phyloP scores from a whole-genome alignment of 2,329 filamentous ascomycete species.

The Emericellopsis atlantica region DNA sequence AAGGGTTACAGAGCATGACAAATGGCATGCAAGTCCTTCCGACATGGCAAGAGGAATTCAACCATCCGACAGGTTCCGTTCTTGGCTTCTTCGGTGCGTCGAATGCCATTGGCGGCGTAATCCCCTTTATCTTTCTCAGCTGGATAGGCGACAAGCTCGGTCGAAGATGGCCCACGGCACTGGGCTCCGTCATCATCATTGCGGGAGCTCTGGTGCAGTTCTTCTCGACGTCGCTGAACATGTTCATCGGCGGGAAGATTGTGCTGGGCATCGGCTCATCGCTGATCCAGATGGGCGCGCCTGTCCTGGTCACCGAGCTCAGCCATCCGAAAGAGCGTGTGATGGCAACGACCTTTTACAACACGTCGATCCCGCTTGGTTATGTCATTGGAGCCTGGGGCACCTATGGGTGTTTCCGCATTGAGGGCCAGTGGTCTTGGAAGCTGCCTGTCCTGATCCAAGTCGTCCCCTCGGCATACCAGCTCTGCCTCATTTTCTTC shows the following conservation, averaged over 20 bases:
- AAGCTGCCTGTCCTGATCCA: constrained; percentile 40
- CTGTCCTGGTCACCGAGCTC: constrained; percentile 28
- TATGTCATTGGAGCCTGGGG: constrained; percentile 3
- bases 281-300: constrained; percentile 26
- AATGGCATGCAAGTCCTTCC: constrained; percentile 24
- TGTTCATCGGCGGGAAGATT: constrained; percentile 24
- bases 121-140: constrained; percentile 20
- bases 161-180: constrained; percentile 17
- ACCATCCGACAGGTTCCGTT: constrained; percentile 20
- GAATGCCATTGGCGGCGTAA: constrained; percentile 24
- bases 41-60: constrained; percentile 23
- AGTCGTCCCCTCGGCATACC: constrained; percentile 25
- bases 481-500: constrained; percentile 31
- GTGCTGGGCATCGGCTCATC: constrained; percentile 21
- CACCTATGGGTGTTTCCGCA: constrained; percentile 11
- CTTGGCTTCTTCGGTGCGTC: constrained; percentile 25
- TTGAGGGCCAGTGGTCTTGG: constrained; percentile 30
- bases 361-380: constrained; percentile 25
- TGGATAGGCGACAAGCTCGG: constrained; percentile 22
- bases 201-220: constrained; percentile 20
- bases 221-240: constrained; percentile 19
- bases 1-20: constrained; percentile 18
- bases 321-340: constrained; percentile 26
- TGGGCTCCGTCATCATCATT: constrained; percentile 25
- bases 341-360: constrained; percentile 23